Base-by-base conservation (phyloP, 805 yeast genomes). In the Candida wancherniae region DNA sequence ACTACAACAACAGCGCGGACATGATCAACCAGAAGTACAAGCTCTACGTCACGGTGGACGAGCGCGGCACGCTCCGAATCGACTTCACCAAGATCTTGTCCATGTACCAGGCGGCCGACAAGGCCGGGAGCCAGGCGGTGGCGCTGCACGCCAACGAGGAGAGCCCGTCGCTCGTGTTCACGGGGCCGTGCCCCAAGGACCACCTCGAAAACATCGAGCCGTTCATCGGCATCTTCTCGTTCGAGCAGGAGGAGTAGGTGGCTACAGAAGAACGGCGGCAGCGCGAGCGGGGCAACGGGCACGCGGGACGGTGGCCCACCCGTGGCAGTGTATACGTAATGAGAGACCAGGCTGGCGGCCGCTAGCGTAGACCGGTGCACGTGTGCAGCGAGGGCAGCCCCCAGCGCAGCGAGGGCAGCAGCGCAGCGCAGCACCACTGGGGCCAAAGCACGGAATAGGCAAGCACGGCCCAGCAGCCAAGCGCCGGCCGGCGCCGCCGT, bases 191-290 rank as follows among this genome's bases (percentile, higher is more conserved):
- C 31, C 77, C 78, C 1, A 72, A 68, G 34, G 74, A 77, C 8
- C 61, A 65, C 28, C 75, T 75, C 2, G 75, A 71, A 32, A 57
- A 53, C 13, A 61, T 70, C 15, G 75, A 70, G 42, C 77, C 78
- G 4, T 72, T 71, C 37, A 71, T 72, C 24, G 78, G 78, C 1
- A 71, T 72, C 9, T 70, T 72, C 39, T 68, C 70, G 24, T 72
- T 72, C 45, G 78, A 72, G 39, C 51, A 55, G 37, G 69, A 63
- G 34, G 63, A 57, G 28, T 56, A 46, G 13, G 24, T n/a, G n/a
- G n/a, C n/a, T n/a, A n/a, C n/a, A n/a, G n/a, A n/a, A n/a, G n/a
- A n/a, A n/a, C n/a, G n/a, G n/a, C n/a, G n/a, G n/a, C n/a, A n/a
- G n/a, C n/a, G n/a, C n/a, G n/a, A n/a, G n/a, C n/a, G n/a, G n/a